Base-by-base conservation (phyloP, 129 eudicot species). In the Dittrichia graveolens region DNA sequence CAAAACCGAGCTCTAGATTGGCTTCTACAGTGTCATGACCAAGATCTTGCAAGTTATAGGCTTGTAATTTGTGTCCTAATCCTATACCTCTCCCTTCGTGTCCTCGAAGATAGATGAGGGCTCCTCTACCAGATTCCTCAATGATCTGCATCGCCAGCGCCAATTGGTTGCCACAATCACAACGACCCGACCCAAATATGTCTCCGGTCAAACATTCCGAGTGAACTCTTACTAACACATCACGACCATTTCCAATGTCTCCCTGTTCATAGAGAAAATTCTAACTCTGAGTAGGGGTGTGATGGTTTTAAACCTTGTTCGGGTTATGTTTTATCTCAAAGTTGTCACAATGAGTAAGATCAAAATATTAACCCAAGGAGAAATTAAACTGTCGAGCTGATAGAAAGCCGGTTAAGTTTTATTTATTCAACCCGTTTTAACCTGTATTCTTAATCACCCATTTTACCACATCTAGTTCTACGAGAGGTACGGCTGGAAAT, bases 21-120 rank as follows among this genome's bases (percentile, higher is more conserved):
- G 98, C 98, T 75, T 93, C 95, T 4, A 90, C 98, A 0, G 98
- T 93, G 66, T 93, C 98, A 61, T 93, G 98, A 40, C 98, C 98
- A 74, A 79, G 82, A 76, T 93, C 98, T 65, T 93, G 98, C 79
- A 92, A 78, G 79, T 92, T 92, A 79, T 92, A 92, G 1, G 98
- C 98, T 18, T 35, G 79, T 62, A 93, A 89, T 75, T 93, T 93
- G 79, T 85, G 95, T 4, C 96, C 92, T 54, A 93, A 83, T 52
- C 98, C 96, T 40, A 93, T 93, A 10, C 98, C 98, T n/a, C 98
- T 81, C 5, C 98, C 96, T 86, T 93, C 98, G 37, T 93, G 98
- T 10, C 98, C 98, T 13, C 98, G 79, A 46, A 93, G 95, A 79
- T 93, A 93, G 38, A 93, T 75, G 38, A 92, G 84, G 0, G 89